Conservation (phyloP, 2,329 filamentous ascomycete genomes). For the Chalara sp. region DNA sequence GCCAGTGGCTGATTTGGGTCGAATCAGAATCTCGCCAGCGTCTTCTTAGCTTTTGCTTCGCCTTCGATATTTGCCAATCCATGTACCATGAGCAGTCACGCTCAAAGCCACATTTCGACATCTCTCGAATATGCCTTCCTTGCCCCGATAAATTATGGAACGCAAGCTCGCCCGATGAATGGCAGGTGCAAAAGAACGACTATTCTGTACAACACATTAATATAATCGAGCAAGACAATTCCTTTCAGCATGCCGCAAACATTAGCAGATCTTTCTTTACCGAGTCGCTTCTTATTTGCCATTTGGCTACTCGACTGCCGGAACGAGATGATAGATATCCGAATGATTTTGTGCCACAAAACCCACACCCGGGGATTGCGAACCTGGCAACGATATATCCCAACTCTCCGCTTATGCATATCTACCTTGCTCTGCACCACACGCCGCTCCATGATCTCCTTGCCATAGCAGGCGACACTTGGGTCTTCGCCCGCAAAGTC, state of each 20-base stretch:
- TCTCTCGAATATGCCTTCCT: constrained; percentile 14
- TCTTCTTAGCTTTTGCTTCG: constrained; percentile 48
- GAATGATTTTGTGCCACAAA: constrained; percentile 12
- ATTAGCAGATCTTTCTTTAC: constrained; percentile 12
- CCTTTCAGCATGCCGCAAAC: constrained; percentile 3
- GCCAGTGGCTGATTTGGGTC: constrained; percentile 45
- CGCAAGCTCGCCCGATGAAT: constrained; percentile 37
- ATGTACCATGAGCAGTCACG: constrained; percentile 43
- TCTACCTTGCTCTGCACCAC: constrained; percentile 50
- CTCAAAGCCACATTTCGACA: constrained; percentile 8
- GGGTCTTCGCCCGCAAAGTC: constrained; percentile 50
- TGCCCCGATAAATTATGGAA: constrained; percentile 42
- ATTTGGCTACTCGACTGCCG: constrained; percentile 18
- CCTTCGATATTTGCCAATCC: constrained; percentile 49
- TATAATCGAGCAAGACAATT: constrained; percentile 8
- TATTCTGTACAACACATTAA: constrained; percentile 10
- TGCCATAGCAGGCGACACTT: constrained; percentile 51
- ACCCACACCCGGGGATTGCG: constrained; percentile 7
- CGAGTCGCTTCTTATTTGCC: constrained; percentile 20
- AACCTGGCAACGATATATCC: constrained; percentile 34
- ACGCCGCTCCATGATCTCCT: constrained; percentile 53
- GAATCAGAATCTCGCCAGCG: constrained; percentile 44
- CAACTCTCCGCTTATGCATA: constrained; percentile 38
- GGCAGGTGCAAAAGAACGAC: constrained; percentile 30
- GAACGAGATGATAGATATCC: constrained; percentile 25